Conservation (phyloP, 257 asterid species). For the Solanum corneliomulleri region DNA sequence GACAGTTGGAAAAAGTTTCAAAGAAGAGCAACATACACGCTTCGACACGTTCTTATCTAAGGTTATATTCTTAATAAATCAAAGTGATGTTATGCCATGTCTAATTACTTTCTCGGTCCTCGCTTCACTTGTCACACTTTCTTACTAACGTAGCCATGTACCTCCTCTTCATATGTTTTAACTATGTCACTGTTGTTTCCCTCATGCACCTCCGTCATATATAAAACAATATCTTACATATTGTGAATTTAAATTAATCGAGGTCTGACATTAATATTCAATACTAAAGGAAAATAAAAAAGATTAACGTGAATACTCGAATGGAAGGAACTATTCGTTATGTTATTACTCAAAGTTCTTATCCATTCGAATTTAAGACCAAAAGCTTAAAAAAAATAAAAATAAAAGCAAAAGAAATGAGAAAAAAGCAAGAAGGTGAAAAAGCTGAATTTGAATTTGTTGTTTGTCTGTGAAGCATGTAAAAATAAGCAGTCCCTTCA, state of each 20-base stretch:
- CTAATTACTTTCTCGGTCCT: background rate
- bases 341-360: background rate
- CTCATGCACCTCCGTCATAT: background rate
- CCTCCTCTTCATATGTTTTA: too few species aligned
- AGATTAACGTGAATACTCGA: background rate
- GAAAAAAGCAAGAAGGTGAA: background rate
- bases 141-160: background rate
- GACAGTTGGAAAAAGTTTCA: conserved; percentile 21
- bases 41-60: background rate
- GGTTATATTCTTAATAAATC: background rate
- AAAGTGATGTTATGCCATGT: background rate
- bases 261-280: too few species aligned
- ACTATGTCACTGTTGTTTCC: too few species aligned
- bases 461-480: conserved; percentile 15
- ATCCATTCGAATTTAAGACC: background rate
- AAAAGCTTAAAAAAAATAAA: background rate
- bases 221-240: background rate
- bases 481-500: background rate
- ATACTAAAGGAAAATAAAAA: too few species aligned
- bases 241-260: background rate
- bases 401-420: background rate
- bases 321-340: background rate
- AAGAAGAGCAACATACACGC: background rate
- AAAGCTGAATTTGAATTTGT: conserved; percentile 44
- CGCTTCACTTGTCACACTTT: background rate